Percentiles rank a stretch among this genome's conserved stretches.
Conservation (phyloP, 306 rosid species). For the Casuarina glauca region DNA sequence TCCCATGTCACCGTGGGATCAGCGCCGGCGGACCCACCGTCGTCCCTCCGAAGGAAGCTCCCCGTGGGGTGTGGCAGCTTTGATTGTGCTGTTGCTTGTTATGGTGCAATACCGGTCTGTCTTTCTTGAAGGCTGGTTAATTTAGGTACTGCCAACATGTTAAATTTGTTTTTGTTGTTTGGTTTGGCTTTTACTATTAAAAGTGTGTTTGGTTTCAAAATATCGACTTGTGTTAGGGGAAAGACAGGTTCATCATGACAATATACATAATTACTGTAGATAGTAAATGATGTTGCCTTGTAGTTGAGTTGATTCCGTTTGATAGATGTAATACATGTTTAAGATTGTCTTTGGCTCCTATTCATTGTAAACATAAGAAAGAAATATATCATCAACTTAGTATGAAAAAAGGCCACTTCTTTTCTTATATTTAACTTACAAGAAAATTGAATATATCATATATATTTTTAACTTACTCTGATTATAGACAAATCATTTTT, state of each 20-base stretch:
- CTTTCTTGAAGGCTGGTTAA: constrained; percentile 69
- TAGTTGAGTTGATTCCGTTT: neutral
- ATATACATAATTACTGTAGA: constrained; percentile 14
- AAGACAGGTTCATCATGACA: neutral
- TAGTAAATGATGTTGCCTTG: constrained; percentile 17
- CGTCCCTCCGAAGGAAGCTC: constrained; percentile 74
- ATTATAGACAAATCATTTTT: too few relatives aligned
- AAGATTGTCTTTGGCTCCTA: neutral
- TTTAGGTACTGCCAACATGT: constrained; percentile 4
- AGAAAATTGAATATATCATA: too few relatives aligned
- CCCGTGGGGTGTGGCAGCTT: constrained; percentile 95
- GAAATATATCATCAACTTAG: neutral
- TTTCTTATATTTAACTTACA: too few relatives aligned
- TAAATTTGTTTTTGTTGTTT: neutral
- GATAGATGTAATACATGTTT: neutral
- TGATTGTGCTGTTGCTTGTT: constrained; percentile 65
- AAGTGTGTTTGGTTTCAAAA: neutral
- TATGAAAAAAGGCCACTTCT: neutral
- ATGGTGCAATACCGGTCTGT: constrained; percentile 63
- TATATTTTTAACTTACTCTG: too few relatives aligned
- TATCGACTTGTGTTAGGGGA: neutral
- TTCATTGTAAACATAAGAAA: neutral
- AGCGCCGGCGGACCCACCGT: constrained; percentile 44
- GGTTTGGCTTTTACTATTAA: neutral
- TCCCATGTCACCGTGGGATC: constrained; percentile 51